Percentiles rank a stretch among this genome's conserved stretches.
phyloP scores from a whole-genome alignment of 768 basidiomycete genomes.

The Punctularia strigosozonata region DNA sequence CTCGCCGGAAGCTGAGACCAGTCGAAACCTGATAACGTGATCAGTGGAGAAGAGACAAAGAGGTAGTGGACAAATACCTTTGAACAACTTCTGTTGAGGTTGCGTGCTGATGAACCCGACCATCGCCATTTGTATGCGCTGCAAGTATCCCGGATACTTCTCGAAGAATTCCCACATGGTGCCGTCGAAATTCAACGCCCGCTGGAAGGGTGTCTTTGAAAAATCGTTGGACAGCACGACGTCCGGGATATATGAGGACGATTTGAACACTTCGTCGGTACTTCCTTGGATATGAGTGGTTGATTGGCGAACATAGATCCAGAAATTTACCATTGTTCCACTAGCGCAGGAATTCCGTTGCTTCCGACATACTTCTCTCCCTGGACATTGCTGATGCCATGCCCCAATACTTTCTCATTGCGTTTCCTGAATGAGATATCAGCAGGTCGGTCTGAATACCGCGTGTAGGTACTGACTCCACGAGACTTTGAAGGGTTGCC shows the following conservation, averaged over 20 bases:
- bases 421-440: no score
- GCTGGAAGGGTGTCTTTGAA: neutral
- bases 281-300: no score
- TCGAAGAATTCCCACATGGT: neutral
- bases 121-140: neutral
- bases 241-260: neutral
- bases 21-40: slow-evolving; percentile 17
- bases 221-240: neutral
- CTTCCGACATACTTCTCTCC: slow-evolving; percentile 9
- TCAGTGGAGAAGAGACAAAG: neutral
- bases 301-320: neutral
- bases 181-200: neutral
- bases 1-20: slow-evolving; percentile 20
- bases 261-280: slow-evolving; percentile 5
- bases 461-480: neutral
- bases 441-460: neutral
- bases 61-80: no score
- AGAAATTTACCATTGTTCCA: slow-evolving; percentile 9
- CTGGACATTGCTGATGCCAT: no score
- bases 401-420: no score
- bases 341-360: slow-evolving; percentile 10
- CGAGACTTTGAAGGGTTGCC: slow-evolving; percentile 7
- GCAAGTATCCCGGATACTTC: slow-evolving; percentile 1
- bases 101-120: neutral
- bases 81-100: neutral